These are phyloP conservation scores for Volvariella surrecta DNA, from an alignment of 1,284 basidiomycete genomes.

Conservation along the genomic window DNA sequence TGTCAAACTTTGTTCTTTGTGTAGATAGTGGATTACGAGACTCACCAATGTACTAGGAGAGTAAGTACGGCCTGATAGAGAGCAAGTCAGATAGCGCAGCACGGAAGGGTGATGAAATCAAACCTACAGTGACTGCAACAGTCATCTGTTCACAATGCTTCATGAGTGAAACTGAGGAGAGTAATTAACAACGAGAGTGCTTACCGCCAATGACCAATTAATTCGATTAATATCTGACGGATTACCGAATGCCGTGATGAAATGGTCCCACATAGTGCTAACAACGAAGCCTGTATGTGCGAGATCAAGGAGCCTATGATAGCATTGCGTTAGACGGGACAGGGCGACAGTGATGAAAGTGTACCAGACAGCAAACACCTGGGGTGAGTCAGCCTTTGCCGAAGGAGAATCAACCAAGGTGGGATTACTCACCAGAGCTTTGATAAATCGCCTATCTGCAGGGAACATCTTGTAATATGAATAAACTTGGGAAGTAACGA, in stretches of 20 bases:
- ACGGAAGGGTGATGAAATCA: not conserved
- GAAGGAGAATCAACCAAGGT: too few relatives aligned
- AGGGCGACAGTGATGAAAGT: conserved; percentile 1
- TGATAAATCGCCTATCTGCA: conserved; percentile 22
- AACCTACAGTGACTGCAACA: conserved; percentile 33
- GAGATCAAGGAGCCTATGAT: conserved; percentile 26
- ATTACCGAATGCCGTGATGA: conserved; percentile 30
- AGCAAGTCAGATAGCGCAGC: not conserved
- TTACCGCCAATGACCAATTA: conserved; percentile 25
- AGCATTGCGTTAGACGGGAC: not conserved
- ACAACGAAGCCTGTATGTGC: conserved; percentile 28
- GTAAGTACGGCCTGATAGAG: conserved; percentile 27
- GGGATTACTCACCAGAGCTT: conserved; percentile 32
- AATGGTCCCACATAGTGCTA: conserved; percentile 27
- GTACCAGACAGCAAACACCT: conserved; percentile 23
- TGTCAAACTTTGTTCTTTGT: not conserved
- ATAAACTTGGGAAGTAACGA: conserved; percentile 32
- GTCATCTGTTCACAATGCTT: conserved; percentile 27
- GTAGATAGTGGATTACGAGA: not conserved
- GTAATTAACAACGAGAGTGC: conserved; percentile 32
- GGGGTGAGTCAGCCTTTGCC: not conserved
- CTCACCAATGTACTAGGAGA: conserved; percentile 31
- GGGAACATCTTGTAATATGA: conserved; percentile 35
- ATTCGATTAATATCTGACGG: conserved; percentile 22
- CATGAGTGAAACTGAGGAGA: conserved; percentile 1